phyloP scores from a whole-genome alignment of 2,329 filamentous ascomycete species.

The Macroventuria anomochaeta region DNA sequence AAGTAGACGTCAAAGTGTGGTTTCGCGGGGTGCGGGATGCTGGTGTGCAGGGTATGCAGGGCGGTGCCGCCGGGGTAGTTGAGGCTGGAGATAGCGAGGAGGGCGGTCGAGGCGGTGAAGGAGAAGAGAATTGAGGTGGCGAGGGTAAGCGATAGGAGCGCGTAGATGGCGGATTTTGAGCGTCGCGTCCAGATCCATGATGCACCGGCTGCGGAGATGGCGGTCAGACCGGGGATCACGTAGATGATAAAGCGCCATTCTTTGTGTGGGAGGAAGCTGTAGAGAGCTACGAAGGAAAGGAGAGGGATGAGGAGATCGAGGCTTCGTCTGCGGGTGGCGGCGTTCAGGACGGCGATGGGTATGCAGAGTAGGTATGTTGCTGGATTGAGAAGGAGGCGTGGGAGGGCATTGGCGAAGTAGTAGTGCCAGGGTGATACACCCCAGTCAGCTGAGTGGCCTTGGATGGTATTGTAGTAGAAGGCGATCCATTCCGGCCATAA shows the following conservation, averaged over 20 bases:
- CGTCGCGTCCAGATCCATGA: slow-evolving; percentile 67
- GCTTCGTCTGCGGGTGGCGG: slow-evolving; percentile 48
- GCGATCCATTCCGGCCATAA: slow-evolving; percentile 90
- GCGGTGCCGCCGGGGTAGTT: slow-evolving; percentile 95
- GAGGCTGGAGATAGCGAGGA: slow-evolving; percentile 81
- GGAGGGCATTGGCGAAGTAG: slow-evolving; percentile 83
- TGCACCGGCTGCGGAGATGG: slow-evolving; percentile 75
- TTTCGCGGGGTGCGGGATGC: slow-evolving; percentile 22
- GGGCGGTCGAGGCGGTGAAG: slow-evolving; percentile 65
- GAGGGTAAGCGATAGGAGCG: slow-evolving; percentile 62
- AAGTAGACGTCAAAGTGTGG: slow-evolving; percentile 55
- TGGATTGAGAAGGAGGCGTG: slow-evolving; percentile 84
- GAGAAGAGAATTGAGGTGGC: slow-evolving; percentile 66
- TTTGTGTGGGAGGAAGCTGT: slow-evolving; percentile 92
- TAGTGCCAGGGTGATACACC: slow-evolving; percentile 84
- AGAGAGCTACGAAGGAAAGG: slow-evolving; percentile 75
- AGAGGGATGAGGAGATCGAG: slow-evolving; percentile 68
- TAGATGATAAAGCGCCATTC: slow-evolving; percentile 97
- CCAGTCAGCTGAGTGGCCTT: slow-evolving; percentile 85
- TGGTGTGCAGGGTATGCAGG: slow-evolving; percentile 57
- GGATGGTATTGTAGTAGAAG: slow-evolving; percentile 90
- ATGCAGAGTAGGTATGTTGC: slow-evolving; percentile 62
- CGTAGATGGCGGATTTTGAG: slow-evolving; percentile 65
- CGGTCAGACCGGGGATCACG: slow-evolving; percentile 79
- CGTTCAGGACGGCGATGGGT: slow-evolving; percentile 59